Base-by-base conservation (phyloP, 208 protist genomes). In the Herpetomonas tarakana region DNA sequence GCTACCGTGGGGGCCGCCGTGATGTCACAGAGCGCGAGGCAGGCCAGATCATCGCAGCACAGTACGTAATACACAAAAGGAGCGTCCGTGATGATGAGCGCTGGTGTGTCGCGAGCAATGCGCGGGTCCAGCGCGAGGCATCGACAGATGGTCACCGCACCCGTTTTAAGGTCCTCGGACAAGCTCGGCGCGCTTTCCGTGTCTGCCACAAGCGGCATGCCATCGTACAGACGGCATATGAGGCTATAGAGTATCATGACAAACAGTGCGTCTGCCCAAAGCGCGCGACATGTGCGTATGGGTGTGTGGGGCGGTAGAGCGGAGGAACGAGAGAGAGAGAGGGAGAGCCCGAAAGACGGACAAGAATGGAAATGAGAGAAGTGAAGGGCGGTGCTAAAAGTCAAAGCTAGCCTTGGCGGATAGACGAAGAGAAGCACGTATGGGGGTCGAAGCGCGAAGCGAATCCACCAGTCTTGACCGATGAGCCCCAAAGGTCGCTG, bases 211-310 rank as follows among this genome's bases (percentile, higher is more conserved):
- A 81, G 54, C 18, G 63, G 57, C 30, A 81, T 29, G 28, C 64
- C 74, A 64, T 81, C 68, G 19, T 51, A 63, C 56, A 67, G 61
- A 29, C 74, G 68, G 29, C 52, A 61, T 22, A 81, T 72, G 14
- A 76, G 61, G 9, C 67, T 76, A 39, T 75, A 81, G 61, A 62
- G 30, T 58, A 81, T 52, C 74, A 81, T 79, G n/a, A 49, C 35
- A 18, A 41, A 41, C 35, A n/a, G n/a, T n/a, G n/a, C n/a, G n/a
- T n/a, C n/a, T n/a, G n/a, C n/a, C n/a, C n/a, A n/a, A n/a, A n/a
- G n/a, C n/a, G n/a, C n/a, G n/a, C n/a, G n/a, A n/a, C n/a, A n/a
- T n/a, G n/a, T 14, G 6, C 35, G 14, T 14, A 6, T 14, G 25
- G n/a, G 3, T 19, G 28, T 25, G 9, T 41, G 35, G 14, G 35